Evolutionary conservation across 768 basidiomycete species (phyloP).

Genomic region (Boletus vinaceobasis): DNA sequence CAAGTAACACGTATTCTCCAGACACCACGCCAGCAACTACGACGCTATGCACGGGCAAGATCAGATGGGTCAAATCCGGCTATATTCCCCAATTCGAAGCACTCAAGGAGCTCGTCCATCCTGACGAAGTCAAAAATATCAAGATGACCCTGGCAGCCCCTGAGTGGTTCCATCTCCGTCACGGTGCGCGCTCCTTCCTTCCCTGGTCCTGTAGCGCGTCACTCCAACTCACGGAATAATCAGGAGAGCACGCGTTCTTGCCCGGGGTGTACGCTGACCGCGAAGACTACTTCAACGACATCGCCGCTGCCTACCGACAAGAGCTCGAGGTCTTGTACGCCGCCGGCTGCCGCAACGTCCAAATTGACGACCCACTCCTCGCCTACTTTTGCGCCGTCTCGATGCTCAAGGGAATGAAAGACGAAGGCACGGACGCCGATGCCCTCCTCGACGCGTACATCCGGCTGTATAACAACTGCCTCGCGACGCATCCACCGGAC

Average conservation of each 20-base stretch:
- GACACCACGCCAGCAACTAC: slow-evolving; percentile 22
- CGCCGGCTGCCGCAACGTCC: slow-evolving; percentile 41
- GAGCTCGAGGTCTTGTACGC: slow-evolving; percentile 45
- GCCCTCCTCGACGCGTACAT: slow-evolving; percentile 61
- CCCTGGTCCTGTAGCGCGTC: neutral
- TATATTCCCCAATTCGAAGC: slow-evolving; percentile 63
- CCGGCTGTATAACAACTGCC: slow-evolving; percentile 37
- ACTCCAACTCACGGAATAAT: neutral
- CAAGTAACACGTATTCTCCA: neutral
- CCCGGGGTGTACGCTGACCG: slow-evolving; percentile 17
- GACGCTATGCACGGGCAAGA: slow-evolving; percentile 48
- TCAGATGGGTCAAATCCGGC: slow-evolving; percentile 57
- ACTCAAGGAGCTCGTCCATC: slow-evolving; percentile 52
- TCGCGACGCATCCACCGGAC: slow-evolving; percentile 37
- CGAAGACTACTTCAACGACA: slow-evolving; percentile 48
- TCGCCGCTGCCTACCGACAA: slow-evolving; percentile 43
- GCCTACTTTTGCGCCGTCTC: slow-evolving; percentile 64
- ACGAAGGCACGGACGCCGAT: slow-evolving; percentile 57
- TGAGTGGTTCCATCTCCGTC: slow-evolving; percentile 68
- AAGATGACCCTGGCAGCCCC: slow-evolving; percentile 73
- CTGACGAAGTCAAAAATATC: slow-evolving; percentile 62
- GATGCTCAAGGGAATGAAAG: slow-evolving; percentile 55
- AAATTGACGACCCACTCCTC: slow-evolving; percentile 47
- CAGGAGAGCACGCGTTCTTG: slow-evolving; percentile 24
- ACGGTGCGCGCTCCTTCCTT: slow-evolving; percentile 39